Percentiles rank a stretch among this genome's conserved stretches.
These are phyloP conservation scores for Amesomyces nigricolor DNA, from an alignment of 2,329 filamentous ascomycete species.

Conservation along the genomic window DNA sequence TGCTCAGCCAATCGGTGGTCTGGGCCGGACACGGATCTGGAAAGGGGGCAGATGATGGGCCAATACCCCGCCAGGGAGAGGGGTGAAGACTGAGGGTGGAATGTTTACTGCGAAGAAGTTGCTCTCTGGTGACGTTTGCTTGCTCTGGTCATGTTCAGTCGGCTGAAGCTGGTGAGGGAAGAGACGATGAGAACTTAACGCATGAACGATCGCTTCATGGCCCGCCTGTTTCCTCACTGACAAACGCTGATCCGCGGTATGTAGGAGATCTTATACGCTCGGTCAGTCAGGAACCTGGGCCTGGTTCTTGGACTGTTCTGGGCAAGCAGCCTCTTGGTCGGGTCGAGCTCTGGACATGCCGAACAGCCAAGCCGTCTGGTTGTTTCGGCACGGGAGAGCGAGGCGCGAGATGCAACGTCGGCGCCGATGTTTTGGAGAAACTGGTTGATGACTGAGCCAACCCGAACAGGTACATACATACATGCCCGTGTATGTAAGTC, in stretches of 20 bases:
- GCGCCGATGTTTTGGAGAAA: neutral
- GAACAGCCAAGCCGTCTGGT: conserved; percentile 9
- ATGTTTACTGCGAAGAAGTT: neutral
- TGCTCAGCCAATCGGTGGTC: conserved; percentile 20
- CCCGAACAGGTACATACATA: too few species aligned
- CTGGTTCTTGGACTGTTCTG: conserved; percentile 18
- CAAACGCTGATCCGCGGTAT: conserved; percentile 11
- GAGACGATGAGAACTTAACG: neutral
- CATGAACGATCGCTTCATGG: conserved; percentile 7
- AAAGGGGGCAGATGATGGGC: conserved; percentile 13
- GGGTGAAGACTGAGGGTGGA: neutral
- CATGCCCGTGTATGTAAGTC: too few species aligned
- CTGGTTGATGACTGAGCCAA: too few species aligned
- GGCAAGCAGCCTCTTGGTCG: neutral
- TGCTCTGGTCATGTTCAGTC: neutral
- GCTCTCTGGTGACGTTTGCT: neutral
- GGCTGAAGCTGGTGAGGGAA: neutral
- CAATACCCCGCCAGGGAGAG: neutral
- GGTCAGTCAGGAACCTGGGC: conserved; percentile 16
- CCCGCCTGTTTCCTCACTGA: conserved; percentile 12
- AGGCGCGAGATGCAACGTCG: neutral
- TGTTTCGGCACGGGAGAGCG: conserved; percentile 12
- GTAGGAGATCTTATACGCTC: conserved; percentile 4
- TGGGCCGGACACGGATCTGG: conserved; percentile 15
- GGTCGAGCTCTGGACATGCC: conserved; percentile 4